These are phyloP conservation scores for Dioscorea zingiberensis DNA, from an alignment of 106 monocot genomes.

Conservation along the genomic window DNA sequence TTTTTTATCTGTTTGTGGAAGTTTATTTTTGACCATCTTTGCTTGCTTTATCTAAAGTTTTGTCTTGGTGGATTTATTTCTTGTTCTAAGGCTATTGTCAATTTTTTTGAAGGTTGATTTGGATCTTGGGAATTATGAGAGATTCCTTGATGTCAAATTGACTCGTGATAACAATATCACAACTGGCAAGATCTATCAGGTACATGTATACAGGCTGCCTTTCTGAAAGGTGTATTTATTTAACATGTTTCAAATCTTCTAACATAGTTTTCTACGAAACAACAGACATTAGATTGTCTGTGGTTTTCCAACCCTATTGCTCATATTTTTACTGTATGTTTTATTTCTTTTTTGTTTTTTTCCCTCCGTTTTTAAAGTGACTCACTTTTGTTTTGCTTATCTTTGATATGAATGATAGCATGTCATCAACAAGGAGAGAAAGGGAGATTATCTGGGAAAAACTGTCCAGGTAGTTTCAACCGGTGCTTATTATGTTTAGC, in stretches of 20 bases:
- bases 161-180: slow-evolving; percentile 56
- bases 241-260: neutral
- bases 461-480: slow-evolving; percentile 49
- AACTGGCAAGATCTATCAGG: slow-evolving; percentile 52
- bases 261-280: too few species aligned
- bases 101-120: slow-evolving; percentile 31
- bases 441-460: slow-evolving; percentile 67
- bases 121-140: slow-evolving; percentile 56
- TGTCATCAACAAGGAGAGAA: slow-evolving; percentile 69
- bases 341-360: slow-evolving; percentile 1
- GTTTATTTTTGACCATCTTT: too few species aligned
- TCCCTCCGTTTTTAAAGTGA: neutral
- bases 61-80: neutral
- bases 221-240: neutral
- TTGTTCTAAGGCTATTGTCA: neutral
- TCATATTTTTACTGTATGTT: too few species aligned
- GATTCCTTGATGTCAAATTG: slow-evolving; percentile 42
- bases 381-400: neutral
- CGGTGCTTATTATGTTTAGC: neutral
- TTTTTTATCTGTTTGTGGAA: too few species aligned
- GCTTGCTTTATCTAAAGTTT: too few species aligned
- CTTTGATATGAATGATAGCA: slow-evolving; percentile 20
- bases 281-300: too few species aligned
- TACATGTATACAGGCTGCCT: neutral
- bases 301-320: neutral